Percentiles rank a stretch among this genome's conserved stretches.
These are phyloP conservation scores for Tulasnella sp. DNA, from an alignment of 768 basidiomycete species.

Conservation along the genomic window DNA sequence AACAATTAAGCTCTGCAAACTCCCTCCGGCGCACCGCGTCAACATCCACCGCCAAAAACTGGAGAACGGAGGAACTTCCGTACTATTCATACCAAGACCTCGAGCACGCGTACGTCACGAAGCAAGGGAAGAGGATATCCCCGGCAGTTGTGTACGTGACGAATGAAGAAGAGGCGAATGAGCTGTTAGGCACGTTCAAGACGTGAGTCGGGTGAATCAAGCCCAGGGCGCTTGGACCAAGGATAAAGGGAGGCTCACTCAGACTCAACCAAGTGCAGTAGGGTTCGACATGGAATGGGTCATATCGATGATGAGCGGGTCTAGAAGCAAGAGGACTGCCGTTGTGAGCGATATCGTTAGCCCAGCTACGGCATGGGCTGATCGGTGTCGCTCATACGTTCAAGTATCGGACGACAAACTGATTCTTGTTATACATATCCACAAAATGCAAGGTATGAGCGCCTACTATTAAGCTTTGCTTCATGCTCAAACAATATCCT, in stretches of 20 bases:
- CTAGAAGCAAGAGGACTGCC: background rate
- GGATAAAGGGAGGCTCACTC: background rate
- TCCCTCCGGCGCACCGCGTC: background rate
- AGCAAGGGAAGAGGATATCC: background rate
- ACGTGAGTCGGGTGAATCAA: background rate
- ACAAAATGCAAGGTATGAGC: background rate
- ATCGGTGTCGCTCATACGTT: background rate
- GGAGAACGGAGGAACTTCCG: background rate
- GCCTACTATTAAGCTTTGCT: background rate
- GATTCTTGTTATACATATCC: background rate
- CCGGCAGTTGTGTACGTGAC: background rate
- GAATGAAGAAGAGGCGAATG: background rate
- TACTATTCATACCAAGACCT: background rate
- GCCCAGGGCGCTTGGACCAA: background rate
- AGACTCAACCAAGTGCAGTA: background rate
- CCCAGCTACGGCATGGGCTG: background rate
- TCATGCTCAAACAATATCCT: background rate
- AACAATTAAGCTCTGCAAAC: background rate
- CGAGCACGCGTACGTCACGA: background rate
- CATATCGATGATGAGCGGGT: background rate
- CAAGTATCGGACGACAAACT: background rate
- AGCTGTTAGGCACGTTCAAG: background rate
- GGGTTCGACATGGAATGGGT: slow-evolving; percentile 19
- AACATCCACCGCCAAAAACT: background rate
- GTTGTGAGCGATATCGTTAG: background rate